A percentile compares a stretch with the other conserved stretches of the same genome.
Conservation (phyloP, 805 yeast genomes). For the Lachancea sp. region DNA sequence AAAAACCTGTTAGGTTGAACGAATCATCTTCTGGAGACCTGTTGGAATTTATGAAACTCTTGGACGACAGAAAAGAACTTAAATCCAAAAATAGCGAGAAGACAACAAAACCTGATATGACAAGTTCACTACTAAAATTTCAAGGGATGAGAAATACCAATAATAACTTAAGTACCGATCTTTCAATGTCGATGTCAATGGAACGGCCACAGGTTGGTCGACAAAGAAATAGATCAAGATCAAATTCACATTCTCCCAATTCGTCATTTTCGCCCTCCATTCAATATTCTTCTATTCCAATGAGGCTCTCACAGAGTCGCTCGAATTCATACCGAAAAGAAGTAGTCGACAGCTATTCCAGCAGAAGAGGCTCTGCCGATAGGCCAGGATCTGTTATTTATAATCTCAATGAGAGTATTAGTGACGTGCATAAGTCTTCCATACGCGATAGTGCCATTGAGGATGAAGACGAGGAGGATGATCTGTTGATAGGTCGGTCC, state of each 20-base stretch:
- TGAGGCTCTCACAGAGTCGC: conserved; percentile 25
- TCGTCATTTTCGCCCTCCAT: conserved; percentile 27
- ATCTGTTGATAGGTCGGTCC: conserved; percentile 4
- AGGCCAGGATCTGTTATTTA: conserved; percentile 5
- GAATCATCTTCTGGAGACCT: conserved; percentile 40
- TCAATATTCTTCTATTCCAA: conserved; percentile 28
- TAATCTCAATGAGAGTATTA: conserved; percentile 6
- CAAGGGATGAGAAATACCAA: conserved; percentile 48
- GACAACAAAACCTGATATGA: conserved; percentile 23
- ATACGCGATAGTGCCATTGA: conserved; percentile 3
- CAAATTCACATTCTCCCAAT: conserved; percentile 33
- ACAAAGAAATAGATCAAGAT: conserved; percentile 22
- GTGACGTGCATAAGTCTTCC: background rate
- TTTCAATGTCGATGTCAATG: conserved; percentile 43
- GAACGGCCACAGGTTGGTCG: conserved; percentile 12
- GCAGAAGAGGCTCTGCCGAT: conserved; percentile 10
- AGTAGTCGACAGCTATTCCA: conserved; percentile 1
- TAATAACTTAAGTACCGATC: conserved; percentile 49
- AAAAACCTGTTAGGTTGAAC: conserved; percentile 21
- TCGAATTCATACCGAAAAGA: conserved; percentile 6
- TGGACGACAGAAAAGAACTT: conserved; percentile 57
- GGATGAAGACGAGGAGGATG: conserved; percentile 12
- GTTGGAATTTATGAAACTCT: conserved; percentile 62
- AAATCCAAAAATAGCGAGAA: conserved; percentile 23
- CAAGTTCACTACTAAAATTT: conserved; percentile 46